phyloP scores from a whole-genome alignment of 768 basidiomycete species.

The Agaricus subrufescens region DNA sequence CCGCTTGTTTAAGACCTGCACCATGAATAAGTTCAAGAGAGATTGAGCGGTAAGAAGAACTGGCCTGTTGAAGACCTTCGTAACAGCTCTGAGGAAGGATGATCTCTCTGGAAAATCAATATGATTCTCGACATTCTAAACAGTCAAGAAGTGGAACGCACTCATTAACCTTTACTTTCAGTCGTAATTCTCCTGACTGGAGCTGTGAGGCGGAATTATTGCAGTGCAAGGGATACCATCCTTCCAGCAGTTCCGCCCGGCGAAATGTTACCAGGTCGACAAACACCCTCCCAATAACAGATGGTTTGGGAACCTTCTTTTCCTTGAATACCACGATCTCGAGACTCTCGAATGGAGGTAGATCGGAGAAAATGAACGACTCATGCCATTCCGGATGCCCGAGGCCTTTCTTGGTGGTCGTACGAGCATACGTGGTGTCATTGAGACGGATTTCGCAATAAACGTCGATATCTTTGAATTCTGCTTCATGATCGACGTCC shows the following conservation, averaged over 20 bases:
- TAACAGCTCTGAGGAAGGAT: conserved; percentile 70
- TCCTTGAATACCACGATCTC: conserved; percentile 67
- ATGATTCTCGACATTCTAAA: conserved; percentile 3
- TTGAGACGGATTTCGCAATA: conserved; percentile 80
- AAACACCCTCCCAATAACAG: conserved; percentile 53
- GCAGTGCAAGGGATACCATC: conserved; percentile 78
- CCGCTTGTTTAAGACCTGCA: conserved; percentile 30
- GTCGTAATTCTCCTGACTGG: conserved; percentile 70
- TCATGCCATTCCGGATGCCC: conserved; percentile 83
- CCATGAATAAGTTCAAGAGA: background rate
- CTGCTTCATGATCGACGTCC: conserved; percentile 30
- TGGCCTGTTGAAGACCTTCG: conserved; percentile 51
- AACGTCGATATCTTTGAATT: conserved; percentile 63
- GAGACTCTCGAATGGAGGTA: conserved; percentile 74
- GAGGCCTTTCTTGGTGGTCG: conserved; percentile 64
- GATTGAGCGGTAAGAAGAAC: conserved; percentile 13
- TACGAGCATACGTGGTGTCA: conserved; percentile 62
- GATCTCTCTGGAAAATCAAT: conserved; percentile 53
- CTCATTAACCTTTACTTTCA: conserved; percentile 77
- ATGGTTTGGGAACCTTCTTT: conserved; percentile 55
- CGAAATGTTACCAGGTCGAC: conserved; percentile 70
- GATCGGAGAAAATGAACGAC: conserved; percentile 63
- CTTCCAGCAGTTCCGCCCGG: conserved; percentile 70
- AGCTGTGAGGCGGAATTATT: conserved; percentile 39
- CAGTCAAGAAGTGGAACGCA: conserved; percentile 26